Conservation (phyloP, 805 yeast species). For the Lipomyces starkeyi region DNA sequence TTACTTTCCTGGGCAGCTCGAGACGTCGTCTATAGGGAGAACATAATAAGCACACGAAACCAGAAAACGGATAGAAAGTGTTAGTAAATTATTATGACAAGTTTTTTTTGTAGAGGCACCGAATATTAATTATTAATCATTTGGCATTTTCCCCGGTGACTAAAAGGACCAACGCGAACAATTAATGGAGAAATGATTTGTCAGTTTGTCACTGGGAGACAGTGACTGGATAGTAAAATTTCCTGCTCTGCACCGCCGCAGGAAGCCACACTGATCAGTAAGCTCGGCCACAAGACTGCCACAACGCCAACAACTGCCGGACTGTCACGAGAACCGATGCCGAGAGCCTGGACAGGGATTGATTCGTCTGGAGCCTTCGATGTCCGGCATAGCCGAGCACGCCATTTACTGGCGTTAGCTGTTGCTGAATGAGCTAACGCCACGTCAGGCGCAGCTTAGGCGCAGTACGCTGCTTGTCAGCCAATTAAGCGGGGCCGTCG, state of each 20-base stretch:
- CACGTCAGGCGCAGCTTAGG: not conserved
- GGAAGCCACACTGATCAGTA: not conserved
- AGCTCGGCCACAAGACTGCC: not conserved
- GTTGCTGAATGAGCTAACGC: not conserved
- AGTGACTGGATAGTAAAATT: too few species aligned
- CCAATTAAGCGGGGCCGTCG: not conserved
- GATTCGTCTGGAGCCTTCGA: not conserved
- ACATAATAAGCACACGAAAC: too few species aligned
- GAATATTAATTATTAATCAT: too few species aligned
- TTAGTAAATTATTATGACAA: too few species aligned
- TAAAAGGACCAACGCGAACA: too few species aligned
- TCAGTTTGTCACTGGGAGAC: too few species aligned
- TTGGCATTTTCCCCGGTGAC: too few species aligned
- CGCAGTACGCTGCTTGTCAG: not conserved
- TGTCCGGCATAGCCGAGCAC: slow-evolving; percentile 10
- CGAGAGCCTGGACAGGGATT: not conserved
- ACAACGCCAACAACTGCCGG: not conserved
- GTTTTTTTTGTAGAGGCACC: too few species aligned
- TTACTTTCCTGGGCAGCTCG: too few species aligned
- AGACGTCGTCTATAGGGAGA: too few species aligned
- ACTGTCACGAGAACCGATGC: not conserved
- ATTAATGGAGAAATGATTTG: too few species aligned
- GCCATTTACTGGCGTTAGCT: not conserved
- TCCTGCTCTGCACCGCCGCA: not conserved
- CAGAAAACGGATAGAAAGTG: too few species aligned